phyloP scores from a whole-genome alignment of 306 rosid species.

The Acacia melanoxylon region DNA sequence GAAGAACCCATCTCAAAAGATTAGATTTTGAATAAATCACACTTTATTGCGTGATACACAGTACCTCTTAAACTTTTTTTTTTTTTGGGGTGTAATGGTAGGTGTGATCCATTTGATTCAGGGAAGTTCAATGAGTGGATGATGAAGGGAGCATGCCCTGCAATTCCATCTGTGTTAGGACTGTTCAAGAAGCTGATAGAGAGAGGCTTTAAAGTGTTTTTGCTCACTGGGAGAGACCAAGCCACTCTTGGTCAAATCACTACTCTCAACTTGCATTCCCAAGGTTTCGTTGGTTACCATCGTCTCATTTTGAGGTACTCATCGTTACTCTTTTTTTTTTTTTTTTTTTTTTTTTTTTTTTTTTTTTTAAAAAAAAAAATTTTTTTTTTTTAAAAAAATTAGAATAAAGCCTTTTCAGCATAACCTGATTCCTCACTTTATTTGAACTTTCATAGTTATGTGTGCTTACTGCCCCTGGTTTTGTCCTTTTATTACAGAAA shows the following conservation, averaged over 20 bases:
- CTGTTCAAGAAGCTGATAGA: conserved; percentile 46
- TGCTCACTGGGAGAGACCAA: conserved; percentile 79
- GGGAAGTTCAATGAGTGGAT: conserved; percentile 74
- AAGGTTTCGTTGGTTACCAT: conserved; percentile 67
- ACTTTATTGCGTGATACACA: too few species aligned
- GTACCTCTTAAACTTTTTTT: too few species aligned
- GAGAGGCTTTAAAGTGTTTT: conserved; percentile 66
- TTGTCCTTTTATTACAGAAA: neutral
- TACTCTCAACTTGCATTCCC: conserved; percentile 50
- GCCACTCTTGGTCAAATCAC: conserved; percentile 55
- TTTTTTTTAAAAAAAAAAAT: too few species aligned
- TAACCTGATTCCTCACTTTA: neutral
- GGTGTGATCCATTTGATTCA: conserved; percentile 90
- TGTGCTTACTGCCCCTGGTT: neutral
- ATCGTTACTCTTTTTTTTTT: too few species aligned
- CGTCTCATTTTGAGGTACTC: conserved; percentile 52
- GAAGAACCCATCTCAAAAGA: too few species aligned
- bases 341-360: too few species aligned
- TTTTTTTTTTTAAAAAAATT: too few species aligned
- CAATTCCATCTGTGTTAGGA: conserved; percentile 37
- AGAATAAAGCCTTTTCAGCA: neutral
- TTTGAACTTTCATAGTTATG: neutral
- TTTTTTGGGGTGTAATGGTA: neutral
- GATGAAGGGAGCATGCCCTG: conserved; percentile 57
- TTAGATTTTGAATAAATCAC: too few species aligned